phyloP scores from a whole-genome alignment of 495 filamentous ascomycete species.

The Xylaria nigripes region DNA sequence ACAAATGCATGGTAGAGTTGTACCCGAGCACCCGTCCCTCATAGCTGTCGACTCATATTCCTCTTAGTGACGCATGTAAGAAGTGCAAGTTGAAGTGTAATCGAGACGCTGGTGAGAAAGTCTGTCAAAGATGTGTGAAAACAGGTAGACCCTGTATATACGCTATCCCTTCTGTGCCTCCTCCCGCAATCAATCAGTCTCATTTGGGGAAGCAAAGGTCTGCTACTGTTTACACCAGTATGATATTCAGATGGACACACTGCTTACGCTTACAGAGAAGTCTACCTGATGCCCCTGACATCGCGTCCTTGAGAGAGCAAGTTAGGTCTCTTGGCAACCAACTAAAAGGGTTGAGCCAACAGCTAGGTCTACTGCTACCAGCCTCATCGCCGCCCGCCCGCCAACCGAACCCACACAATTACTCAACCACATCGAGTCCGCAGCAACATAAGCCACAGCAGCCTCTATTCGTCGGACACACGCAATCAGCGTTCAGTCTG shows the following conservation, averaged over 20 bases:
- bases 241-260: not conserved
- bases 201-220: not conserved
- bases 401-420: not conserved
- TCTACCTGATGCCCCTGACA: not conserved
- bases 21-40: not conserved
- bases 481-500: slow-evolving; percentile 11
- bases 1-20: not conserved
- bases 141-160: not conserved
- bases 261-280: not conserved
- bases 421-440: not conserved
- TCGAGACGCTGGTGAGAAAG: not conserved
- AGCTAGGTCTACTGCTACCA: not conserved
- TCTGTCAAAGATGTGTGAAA: not conserved
- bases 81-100: not conserved
- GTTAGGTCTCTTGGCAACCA: not conserved
- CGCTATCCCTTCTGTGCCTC: not conserved
- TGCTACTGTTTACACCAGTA: not conserved
- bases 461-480: slow-evolving; percentile 15
- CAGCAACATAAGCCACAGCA: slow-evolving; percentile 2
- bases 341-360: not conserved
- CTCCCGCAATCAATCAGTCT: not conserved
- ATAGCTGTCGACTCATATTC: not conserved
- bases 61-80: not conserved
- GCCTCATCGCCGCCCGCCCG: not conserved
- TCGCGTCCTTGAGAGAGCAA: not conserved